phyloP scores from a whole-genome alignment of 768 basidiomycete genomes.

The Gymnopilus dilepis region DNA sequence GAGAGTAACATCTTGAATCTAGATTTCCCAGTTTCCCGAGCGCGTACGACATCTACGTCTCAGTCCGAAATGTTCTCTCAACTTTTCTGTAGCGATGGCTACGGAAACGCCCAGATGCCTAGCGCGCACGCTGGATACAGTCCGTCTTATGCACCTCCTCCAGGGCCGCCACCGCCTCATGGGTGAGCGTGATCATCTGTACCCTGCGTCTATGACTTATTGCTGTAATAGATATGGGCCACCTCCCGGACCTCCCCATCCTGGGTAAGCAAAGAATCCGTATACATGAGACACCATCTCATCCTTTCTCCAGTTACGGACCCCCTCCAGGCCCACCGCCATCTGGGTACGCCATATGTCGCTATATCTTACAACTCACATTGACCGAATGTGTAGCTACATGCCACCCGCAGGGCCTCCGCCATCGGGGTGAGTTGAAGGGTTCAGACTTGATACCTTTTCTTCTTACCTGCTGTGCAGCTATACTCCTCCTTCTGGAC shows the following conservation, averaged over 20 bases:
- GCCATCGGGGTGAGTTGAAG: conserved; percentile 21
- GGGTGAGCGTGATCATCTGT: conserved; percentile 3
- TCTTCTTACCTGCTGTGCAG: too few relatives aligned
- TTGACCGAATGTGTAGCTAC: conserved; percentile 12
- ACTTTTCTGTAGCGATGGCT: conserved; percentile 16
- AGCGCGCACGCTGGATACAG: conserved; percentile 40
- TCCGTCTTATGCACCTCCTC: conserved; percentile 39
- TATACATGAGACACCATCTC: not conserved
- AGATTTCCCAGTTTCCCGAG: conserved; percentile 38
- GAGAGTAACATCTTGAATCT: not conserved
- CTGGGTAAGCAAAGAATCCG: conserved; percentile 1
- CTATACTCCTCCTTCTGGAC: conserved; percentile 27
- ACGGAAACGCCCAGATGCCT: conserved; percentile 22
- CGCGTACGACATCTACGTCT: conserved; percentile 21
- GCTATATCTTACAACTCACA: not conserved
- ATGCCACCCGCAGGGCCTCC: conserved; percentile 34
- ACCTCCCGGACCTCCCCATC: conserved; percentile 23
- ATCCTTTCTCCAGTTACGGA: conserved; percentile 5
- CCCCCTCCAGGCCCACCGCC: not conserved
- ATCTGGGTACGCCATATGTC: not conserved
- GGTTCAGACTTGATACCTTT: too few relatives aligned
- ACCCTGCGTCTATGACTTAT: not conserved
- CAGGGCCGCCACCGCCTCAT: conserved; percentile 28
- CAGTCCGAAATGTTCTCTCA: not conserved
- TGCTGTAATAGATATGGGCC: conserved; percentile 28